A percentile compares a stretch with the other conserved stretches of the same genome.
Conservation (phyloP, 2,329 filamentous ascomycete genomes). For the Neofusicoccum kwambonambiense region DNA sequence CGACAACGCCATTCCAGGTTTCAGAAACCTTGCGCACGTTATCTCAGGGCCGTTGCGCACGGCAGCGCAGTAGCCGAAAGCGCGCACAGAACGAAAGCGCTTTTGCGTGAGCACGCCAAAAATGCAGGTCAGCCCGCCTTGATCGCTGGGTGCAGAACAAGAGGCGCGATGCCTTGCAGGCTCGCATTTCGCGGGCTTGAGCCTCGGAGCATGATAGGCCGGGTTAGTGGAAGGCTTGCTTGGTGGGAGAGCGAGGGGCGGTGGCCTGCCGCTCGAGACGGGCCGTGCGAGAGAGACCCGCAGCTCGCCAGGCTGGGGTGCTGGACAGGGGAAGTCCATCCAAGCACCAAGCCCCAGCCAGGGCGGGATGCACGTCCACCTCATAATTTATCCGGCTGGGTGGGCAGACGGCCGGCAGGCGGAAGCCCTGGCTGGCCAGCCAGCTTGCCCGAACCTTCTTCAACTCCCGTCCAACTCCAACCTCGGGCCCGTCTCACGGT, state of each 20-base stretch:
- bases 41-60: conserved; percentile 4
- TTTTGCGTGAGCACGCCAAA: background rate
- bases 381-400: background rate
- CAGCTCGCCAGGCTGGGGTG: background rate
- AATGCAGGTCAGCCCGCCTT: background rate
- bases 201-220: background rate
- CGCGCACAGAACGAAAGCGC: background rate
- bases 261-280: conserved; percentile 9
- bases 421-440: background rate
- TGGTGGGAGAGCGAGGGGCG: conserved; percentile 1
- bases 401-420: background rate
- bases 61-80: background rate
- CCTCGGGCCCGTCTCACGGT: conserved; percentile 1
- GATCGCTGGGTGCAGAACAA: conserved; percentile 5
- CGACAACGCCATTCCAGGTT: conserved; percentile 5
- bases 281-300: conserved; percentile 9
- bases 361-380: conserved; percentile 7
- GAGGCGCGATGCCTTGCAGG: conserved; percentile 1
- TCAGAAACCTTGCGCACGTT: conserved; percentile 10
- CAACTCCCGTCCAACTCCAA: background rate
- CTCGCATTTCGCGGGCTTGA: background rate
- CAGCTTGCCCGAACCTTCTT: background rate
- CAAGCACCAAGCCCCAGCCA: conserved; percentile 2
- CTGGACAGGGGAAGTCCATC: conserved; percentile 2
- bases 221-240: conserved; percentile 4